Evolutionary conservation across 148 eudicot genomes (phyloP).

Genomic region (Rhododendron simsii): DNA sequence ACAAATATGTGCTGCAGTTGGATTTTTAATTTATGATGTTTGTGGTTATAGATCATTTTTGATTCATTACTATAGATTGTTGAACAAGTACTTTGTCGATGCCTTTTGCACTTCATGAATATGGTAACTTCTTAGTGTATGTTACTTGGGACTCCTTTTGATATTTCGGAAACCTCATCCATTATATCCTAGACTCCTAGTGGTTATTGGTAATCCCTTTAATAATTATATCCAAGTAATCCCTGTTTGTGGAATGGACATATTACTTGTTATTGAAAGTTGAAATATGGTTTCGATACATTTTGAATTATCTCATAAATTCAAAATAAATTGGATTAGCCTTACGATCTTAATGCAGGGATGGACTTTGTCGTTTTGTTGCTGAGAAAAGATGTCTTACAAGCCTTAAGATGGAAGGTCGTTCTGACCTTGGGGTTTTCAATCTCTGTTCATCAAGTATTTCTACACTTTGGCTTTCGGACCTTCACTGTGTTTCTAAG

Average conservation of each 20-base stretch:
- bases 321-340: neutral
- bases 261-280: neutral
- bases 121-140: too few relatives aligned
- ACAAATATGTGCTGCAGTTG: neutral
- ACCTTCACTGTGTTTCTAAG: too few relatives aligned
- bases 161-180: too few relatives aligned
- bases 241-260: neutral
- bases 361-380: too few relatives aligned
- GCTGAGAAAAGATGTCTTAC: too few relatives aligned
- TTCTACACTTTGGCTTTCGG: constrained; percentile 61
- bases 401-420: constrained; percentile 78
- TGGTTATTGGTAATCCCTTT: neutral
- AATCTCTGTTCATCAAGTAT: constrained; percentile 55
- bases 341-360: too few relatives aligned
- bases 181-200: too few relatives aligned
- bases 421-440: constrained; percentile 62
- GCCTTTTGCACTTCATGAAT: neutral
- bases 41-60: neutral
- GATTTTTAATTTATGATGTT: neutral
- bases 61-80: neutral
- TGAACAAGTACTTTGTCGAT: neutral
- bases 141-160: too few relatives aligned
- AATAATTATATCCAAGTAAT: neutral
- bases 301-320: neutral
- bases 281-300: neutral